Evolutionary conservation across 169 alveolate species (phyloP).

Genomic region (Neospora caninum): DNA sequence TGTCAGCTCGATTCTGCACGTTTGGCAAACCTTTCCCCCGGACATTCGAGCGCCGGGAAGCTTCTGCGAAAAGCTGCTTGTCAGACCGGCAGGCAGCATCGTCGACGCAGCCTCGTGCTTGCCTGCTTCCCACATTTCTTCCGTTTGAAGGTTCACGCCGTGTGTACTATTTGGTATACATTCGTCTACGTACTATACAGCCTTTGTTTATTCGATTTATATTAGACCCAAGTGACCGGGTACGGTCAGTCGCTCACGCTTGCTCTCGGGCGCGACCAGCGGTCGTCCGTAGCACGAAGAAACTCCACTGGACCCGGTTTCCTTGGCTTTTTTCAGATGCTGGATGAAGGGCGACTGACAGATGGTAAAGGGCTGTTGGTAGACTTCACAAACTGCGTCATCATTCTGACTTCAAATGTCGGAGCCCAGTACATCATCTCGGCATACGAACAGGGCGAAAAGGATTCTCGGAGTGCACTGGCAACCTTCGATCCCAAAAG

Average conservation of each 20-base stretch:
- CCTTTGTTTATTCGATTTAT: not conserved
- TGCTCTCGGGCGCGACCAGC: too few species aligned
- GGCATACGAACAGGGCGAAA: not conserved
- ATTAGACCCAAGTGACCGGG: not conserved
- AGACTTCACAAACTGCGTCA: constrained; percentile 45
- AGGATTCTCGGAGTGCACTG: not conserved
- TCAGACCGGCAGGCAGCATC: too few species aligned
- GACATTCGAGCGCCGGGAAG: too few species aligned
- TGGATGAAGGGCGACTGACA: constrained; percentile 66
- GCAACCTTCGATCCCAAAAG: constrained; percentile 38
- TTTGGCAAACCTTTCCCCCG: not conserved
- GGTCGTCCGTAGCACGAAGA: too few species aligned
- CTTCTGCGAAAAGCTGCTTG: not conserved
- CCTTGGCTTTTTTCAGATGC: not conserved
- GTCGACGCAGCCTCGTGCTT: too few species aligned
- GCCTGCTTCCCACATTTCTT: too few species aligned
- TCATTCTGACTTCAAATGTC: constrained; percentile 50
- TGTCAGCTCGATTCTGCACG: not conserved
- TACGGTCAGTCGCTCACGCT: too few species aligned
- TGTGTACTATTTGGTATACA: too few species aligned
- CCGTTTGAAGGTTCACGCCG: not conserved
- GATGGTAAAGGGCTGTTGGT: constrained; percentile 85
- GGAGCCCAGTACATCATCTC: constrained; percentile 66
- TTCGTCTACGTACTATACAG: not conserved
- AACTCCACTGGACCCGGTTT: too few species aligned